A percentile compares a stretch with the other conserved stretches of the same genome.
Evolutionary conservation across 2,329 filamentous ascomycete species (phyloP).

Genomic region (Neofusicoccum ribis): DNA sequence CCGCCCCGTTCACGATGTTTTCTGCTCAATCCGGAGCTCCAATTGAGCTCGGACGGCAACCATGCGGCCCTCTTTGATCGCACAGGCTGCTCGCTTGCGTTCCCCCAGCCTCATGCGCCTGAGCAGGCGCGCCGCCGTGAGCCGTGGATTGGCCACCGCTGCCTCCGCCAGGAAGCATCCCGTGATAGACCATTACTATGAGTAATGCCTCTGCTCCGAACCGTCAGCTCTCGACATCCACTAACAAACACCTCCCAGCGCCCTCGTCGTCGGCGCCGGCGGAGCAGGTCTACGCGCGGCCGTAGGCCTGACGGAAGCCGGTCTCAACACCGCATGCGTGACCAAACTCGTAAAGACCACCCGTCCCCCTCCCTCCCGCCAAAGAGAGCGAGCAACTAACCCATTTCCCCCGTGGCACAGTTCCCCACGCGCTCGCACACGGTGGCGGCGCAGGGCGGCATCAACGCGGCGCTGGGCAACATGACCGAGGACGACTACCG

Average conservation of each 20-base stretch:
- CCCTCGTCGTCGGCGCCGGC: constrained; percentile 54
- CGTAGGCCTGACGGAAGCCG: constrained; percentile 64
- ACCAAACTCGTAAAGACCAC: constrained; percentile 50
- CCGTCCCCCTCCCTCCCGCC: too few species aligned
- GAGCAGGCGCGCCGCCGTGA: neutral
- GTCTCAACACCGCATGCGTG: constrained; percentile 65
- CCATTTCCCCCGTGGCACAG: neutral
- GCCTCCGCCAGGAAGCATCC: constrained; percentile 1
- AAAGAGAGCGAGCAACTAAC: too few species aligned
- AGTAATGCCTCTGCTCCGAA: constrained; percentile 26
- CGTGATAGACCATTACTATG: constrained; percentile 38
- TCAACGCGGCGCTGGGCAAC: constrained; percentile 60
- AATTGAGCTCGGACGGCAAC: neutral
- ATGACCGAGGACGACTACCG: constrained; percentile 59
- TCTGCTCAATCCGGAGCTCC: neutral
- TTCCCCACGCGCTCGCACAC: constrained; percentile 66
- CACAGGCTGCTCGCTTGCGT: neutral
- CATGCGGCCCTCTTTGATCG: neutral
- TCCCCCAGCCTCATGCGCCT: neutral
- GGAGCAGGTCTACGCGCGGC: constrained; percentile 65
- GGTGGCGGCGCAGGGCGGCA: constrained; percentile 67
- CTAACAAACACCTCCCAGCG: constrained; percentile 22
- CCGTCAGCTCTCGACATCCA: neutral
- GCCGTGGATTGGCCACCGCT: neutral
- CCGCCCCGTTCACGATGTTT: neutral